phyloP scores from a whole-genome alignment of 2,329 filamentous ascomycete genomes.

The Xylaria sp. region DNA sequence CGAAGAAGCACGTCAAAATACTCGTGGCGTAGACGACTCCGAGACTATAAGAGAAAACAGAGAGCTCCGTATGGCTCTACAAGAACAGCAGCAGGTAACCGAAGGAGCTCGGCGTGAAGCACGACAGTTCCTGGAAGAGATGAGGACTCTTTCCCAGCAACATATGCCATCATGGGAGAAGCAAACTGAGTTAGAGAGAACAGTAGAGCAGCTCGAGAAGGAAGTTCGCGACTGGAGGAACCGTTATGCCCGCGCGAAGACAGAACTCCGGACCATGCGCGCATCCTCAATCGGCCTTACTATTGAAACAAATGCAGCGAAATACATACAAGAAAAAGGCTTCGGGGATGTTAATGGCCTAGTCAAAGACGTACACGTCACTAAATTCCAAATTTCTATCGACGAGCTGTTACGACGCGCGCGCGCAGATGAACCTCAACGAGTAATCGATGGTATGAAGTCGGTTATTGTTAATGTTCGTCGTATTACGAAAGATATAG shows the following conservation, averaged over 20 bases:
- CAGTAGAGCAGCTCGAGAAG: conserved; percentile 76
- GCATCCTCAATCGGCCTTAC: conserved; percentile 78
- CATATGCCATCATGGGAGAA: conserved; percentile 79
- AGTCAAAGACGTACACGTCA: conserved; percentile 90
- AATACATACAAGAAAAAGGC: conserved; percentile 67
- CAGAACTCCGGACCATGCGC: conserved; percentile 81
- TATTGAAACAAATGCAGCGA: conserved; percentile 71
- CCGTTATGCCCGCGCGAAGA: conserved; percentile 85
- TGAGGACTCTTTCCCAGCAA: conserved; percentile 83
- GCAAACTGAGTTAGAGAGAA: conserved; percentile 77
- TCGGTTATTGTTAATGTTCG: conserved; percentile 81
- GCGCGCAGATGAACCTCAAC: conserved; percentile 72
- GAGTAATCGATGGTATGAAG: conserved; percentile 86
- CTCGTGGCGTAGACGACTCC: conserved; percentile 47
- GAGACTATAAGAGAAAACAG: conserved; percentile 73
- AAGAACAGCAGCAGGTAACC: conserved; percentile 80
- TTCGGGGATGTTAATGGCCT: conserved; percentile 75
- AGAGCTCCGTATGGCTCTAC: conserved; percentile 66
- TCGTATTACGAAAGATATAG: conserved; percentile 82
- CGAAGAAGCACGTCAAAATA: conserved; percentile 54
- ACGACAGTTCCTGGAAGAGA: conserved; percentile 82
- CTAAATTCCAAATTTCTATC: conserved; percentile 91
- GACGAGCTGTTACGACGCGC: conserved; percentile 86
- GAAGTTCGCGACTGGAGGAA: conserved; percentile 91
- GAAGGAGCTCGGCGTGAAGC: conserved; percentile 87